phyloP scores from a whole-genome alignment of 305 asterid species.

The Salvia sclarea region DNA sequence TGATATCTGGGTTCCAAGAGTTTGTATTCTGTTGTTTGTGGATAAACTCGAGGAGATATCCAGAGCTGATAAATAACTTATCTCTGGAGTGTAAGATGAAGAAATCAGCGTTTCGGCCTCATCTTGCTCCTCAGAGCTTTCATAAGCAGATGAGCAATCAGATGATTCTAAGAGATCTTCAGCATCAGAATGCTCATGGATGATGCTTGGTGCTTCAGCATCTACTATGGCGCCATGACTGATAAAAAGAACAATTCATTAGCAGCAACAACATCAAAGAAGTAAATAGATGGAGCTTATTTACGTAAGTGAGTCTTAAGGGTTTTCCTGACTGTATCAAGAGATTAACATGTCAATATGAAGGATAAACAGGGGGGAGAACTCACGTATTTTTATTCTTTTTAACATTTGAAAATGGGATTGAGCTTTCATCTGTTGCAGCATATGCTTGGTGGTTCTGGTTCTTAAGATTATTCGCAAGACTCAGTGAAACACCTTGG shows the following conservation, averaged over 20 bases:
- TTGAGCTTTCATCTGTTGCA: constrained; percentile 41
- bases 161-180: constrained; percentile 71
- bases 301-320: constrained; percentile 10
- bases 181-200: constrained; percentile 47
- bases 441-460: constrained; percentile 39
- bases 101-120: constrained; percentile 45
- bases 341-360: constrained; percentile 4
- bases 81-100: constrained; percentile 37
- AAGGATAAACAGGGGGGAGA: constrained; percentile 29
- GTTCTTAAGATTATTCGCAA: constrained; percentile 37
- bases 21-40: constrained; percentile 39
- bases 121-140: constrained; percentile 57
- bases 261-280: constrained; percentile 27
- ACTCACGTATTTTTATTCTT: constrained; percentile 49
- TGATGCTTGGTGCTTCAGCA: constrained; percentile 50
- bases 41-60: constrained; percentile 51
- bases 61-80: constrained; percentile 69
- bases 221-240: constrained; percentile 42
- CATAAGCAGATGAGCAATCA: constrained; percentile 67
- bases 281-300: neutral
- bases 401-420: constrained; percentile 36
- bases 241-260: constrained; percentile 33
- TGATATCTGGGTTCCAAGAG: constrained; percentile 38
- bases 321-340: constrained; percentile 23
- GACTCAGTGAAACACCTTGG: constrained; percentile 40